phyloP scores from a whole-genome alignment of 2,329 filamentous ascomycete species.

The Myriosclerotinia duriaeana region DNA sequence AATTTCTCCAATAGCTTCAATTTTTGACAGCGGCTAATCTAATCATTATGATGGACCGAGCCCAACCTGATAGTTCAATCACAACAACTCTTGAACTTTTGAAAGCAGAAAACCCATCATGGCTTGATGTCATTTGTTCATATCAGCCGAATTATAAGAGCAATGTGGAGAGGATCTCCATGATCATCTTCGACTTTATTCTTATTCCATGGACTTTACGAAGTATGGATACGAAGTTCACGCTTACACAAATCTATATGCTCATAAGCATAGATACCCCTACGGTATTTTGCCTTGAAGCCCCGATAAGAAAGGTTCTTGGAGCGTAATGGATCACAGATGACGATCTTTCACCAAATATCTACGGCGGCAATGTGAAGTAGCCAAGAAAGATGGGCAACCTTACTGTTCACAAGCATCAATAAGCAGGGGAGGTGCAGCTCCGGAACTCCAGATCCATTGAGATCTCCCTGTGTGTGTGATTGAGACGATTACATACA shows the following conservation, averaged over 20 bases:
- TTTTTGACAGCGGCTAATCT: slow-evolving; percentile 15
- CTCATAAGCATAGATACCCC: neutral
- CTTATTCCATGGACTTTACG: neutral
- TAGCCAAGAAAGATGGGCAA: slow-evolving; percentile 5
- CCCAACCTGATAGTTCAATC: neutral
- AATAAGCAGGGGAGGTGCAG: neutral
- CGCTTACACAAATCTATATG: slow-evolving; percentile 1
- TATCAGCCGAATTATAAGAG: neutral
- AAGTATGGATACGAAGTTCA: slow-evolving; percentile 1
- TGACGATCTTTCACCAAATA: neutral
- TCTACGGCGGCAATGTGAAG: neutral
- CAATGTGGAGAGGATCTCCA: slow-evolving; percentile 15
- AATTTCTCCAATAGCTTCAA: neutral
- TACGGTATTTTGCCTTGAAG: slow-evolving; percentile 1
- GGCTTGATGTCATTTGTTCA: neutral
- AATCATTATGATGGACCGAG: slow-evolving; percentile 2
- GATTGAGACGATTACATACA: neutral
- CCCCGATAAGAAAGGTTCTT: slow-evolving; percentile 7
- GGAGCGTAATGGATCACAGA: neutral
- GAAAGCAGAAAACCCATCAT: neutral
- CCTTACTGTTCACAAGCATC: neutral
- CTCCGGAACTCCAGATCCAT: neutral
- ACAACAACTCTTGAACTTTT: neutral
- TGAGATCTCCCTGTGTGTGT: neutral
- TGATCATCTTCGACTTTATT: slow-evolving; percentile 3